Conservation (phyloP, 208 protist species). For the Leishmania tarentolae region DNA sequence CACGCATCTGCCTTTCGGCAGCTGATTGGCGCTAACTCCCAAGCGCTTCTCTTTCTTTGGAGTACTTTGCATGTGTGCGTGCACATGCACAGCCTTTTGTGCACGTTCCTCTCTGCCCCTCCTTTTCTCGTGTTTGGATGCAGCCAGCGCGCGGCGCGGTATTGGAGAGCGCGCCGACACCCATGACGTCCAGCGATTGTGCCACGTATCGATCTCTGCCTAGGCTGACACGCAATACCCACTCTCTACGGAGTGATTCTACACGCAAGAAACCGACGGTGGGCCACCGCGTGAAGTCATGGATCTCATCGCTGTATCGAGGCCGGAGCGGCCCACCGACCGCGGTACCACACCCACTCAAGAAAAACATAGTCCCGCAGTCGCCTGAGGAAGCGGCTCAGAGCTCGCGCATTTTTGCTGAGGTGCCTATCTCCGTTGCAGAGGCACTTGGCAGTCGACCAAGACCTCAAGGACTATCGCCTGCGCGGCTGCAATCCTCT, state of each 20-base stretch:
- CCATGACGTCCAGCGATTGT: not conserved
- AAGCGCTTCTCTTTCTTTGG: not conserved
- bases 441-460: not conserved
- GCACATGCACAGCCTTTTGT: not conserved
- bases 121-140: not conserved
- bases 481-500: not conserved
- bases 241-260: not conserved
- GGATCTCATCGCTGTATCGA: not conserved
- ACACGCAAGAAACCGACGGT: not conserved
- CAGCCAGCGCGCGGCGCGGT: not conserved
- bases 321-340: not conserved
- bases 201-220: not conserved
- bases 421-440: not conserved
- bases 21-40: not conserved
- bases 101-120: not conserved
- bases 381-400: constrained; percentile 2
- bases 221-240: not conserved
- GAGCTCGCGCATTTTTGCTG: constrained; percentile 5
- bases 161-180: not conserved
- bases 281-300: not conserved
- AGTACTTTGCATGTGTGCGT: not conserved
- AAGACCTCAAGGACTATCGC: not conserved
- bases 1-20: not conserved
- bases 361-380: constrained; percentile 5
- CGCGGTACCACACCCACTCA: not conserved